Conservation (phyloP, 108 stramenopile species). For the Aurantiochytrium sp. region DNA sequence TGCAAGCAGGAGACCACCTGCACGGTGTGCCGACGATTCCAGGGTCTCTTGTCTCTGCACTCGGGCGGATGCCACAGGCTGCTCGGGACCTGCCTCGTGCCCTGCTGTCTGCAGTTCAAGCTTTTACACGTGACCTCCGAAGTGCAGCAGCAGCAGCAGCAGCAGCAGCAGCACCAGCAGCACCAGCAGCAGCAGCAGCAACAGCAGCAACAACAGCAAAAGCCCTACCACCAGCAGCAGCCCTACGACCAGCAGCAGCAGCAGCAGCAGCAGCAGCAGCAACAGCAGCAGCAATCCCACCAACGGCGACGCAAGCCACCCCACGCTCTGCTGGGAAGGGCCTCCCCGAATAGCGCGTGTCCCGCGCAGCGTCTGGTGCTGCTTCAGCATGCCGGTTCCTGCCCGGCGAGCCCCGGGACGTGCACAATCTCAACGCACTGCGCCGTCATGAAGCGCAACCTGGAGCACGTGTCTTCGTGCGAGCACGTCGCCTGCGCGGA, state of each 20-base stretch:
- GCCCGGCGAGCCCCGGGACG: neutral
- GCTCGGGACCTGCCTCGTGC: neutral
- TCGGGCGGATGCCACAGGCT: neutral
- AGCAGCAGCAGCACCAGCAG: neutral
- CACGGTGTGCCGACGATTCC: neutral
- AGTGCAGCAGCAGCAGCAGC: no score
- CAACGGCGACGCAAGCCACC: neutral
- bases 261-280: neutral
- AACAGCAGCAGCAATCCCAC: neutral
- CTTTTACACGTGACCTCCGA: neutral
- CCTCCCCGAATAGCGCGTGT: neutral
- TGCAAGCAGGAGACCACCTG: neutral
- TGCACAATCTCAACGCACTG: neutral
- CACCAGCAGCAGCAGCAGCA: neutral
- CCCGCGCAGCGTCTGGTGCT: neutral
- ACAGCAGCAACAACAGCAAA: neutral
- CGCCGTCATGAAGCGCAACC: neutral
- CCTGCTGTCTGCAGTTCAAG: neutral
- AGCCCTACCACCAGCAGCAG: neutral
- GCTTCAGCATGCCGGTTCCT: neutral
- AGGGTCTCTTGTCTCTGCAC: neutral
- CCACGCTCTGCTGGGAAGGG: neutral
- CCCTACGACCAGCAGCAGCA: neutral
- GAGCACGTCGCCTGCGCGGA: neutral
- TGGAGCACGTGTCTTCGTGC: conserved; percentile 5